Evolutionary conservation across 2,329 filamentous ascomycete species (phyloP), one percentile per base, ranked within the genome.

Genomic region (Pseudohalonectria lignicola): DNA sequence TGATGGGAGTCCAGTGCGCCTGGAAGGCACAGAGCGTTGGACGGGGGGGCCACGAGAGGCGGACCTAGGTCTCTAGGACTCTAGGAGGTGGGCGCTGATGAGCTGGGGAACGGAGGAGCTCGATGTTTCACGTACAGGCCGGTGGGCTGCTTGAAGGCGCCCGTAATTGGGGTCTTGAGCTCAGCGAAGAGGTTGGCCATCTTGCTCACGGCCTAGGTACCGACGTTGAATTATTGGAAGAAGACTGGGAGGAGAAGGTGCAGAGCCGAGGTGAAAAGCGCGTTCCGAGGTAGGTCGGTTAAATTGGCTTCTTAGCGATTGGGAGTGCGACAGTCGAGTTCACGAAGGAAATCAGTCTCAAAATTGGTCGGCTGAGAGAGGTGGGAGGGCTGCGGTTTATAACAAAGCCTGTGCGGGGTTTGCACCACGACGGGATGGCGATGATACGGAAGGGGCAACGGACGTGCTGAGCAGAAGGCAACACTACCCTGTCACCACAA

Each of bases 151-250:
- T 66, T 60, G 57, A 72, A 74, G 44, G 58, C 31, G 56, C 74
- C 80, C 49, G 76, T 75, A 48, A 74, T 45, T 41, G 82, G 81
- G 50, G 81, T 85, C 64, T 78, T 74, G 52, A 86, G 70, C 57
- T 79, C 69, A 46, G 70, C 62, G 40, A 48, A 52, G 20, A 57
- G 43, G 45, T 46, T 45, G 15, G 56, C 45, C 57, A 60, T 60
- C 37, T 36, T 54, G 47, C n/a, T n/a, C n/a, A n/a, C n/a, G n/a
- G n/a, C n/a, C n/a, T n/a, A n/a, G n/a, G n/a, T n/a, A n/a, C n/a
- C n/a, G n/a, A n/a, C n/a, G n/a, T n/a, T 25, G 20, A 25, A 23
- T 3, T 34, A 15, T 16, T 34, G 18, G n/a, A 12, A 4, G 19
- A 25, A 34, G 20, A 28, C 39, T 20, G 28, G 9, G 15, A 5